Conservation (phyloP, 140 eudicot species). For the Flaveria floridana region DNA sequence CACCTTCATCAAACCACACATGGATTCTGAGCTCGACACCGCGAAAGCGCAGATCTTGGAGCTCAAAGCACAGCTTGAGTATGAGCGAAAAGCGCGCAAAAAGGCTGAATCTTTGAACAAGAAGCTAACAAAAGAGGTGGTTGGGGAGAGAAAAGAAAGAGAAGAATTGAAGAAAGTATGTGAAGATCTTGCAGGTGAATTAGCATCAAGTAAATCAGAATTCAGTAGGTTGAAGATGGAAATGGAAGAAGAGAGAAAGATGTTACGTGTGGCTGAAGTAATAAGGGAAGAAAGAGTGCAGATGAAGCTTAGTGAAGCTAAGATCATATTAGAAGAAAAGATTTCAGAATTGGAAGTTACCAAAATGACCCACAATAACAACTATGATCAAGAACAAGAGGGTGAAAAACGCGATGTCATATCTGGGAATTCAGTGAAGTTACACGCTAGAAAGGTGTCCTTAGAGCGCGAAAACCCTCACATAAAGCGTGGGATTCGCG, state of each 20-base stretch:
- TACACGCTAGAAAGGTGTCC: constrained; percentile 30
- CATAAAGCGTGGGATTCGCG: constrained; percentile 81
- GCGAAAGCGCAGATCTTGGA: constrained; percentile 57
- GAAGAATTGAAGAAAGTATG: constrained; percentile 55
- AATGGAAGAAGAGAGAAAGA: constrained; percentile 76
- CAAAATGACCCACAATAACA: constrained; percentile 32
- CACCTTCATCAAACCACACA: constrained; percentile 59
- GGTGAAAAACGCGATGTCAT: constrained; percentile 5
- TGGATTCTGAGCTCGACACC: constrained; percentile 65
- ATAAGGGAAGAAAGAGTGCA: constrained; percentile 86
- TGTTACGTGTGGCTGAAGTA: constrained; percentile 78
- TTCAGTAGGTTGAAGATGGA: constrained; percentile 49
- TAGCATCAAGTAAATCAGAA: constrained; percentile 44
- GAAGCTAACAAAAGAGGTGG: constrained; percentile 47
- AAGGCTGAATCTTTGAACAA: constrained; percentile 60
- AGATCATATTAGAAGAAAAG: constrained; percentile 61
- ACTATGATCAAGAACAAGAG: constrained; percentile 20
- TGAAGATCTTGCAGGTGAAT: constrained; percentile 52
- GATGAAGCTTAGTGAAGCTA: constrained; percentile 87
- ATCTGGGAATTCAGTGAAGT: constrained; percentile 25
- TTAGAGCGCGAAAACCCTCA: constrained; percentile 79
- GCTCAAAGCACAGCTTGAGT: constrained; percentile 56
- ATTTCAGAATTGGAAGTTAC: constrained; percentile 47
- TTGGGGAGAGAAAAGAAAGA: constrained; percentile 57
- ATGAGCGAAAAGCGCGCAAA: constrained; percentile 63